Percentiles rank a stretch among this genome's conserved stretches.
phyloP scores from a whole-genome alignment of 805 yeast genomes.

The Suhomyces kilbournensis region DNA sequence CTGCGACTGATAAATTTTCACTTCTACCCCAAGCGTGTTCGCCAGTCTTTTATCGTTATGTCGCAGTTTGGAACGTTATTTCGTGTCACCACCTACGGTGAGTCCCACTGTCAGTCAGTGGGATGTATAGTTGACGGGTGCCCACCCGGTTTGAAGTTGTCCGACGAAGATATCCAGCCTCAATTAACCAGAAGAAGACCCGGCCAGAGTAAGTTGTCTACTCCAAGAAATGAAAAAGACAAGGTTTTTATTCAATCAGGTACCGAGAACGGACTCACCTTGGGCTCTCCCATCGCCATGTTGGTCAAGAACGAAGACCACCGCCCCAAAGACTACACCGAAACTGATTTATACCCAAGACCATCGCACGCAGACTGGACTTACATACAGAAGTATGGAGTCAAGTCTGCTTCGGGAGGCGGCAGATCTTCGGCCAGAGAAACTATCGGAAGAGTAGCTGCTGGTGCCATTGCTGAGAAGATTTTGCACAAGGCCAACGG shows the following conservation, averaged over 20 bases:
- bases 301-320: constrained; percentile 91
- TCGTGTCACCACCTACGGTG: constrained; percentile 93
- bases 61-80: constrained; percentile 42
- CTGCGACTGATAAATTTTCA: not conserved
- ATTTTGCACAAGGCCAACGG: constrained; percentile 69
- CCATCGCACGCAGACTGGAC: constrained; percentile 98
- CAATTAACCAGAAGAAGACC: constrained; percentile 97
- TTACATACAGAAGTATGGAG: constrained; percentile 84
- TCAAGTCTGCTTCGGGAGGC: constrained; percentile 94
- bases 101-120: constrained; percentile 94
- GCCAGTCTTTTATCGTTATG: constrained; percentile 19
- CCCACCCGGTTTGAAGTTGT: constrained; percentile 87
- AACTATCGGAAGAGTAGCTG: constrained; percentile 98
- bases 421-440: constrained; percentile 97
- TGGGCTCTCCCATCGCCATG: constrained; percentile 97
- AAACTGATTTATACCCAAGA: constrained; percentile 92
- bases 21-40: not conserved
- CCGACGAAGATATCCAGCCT: constrained; percentile 89
- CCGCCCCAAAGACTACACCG: constrained; percentile 93
- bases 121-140: constrained; percentile 99
- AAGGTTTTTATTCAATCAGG: constrained; percentile 91
- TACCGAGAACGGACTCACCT: constrained; percentile 82
- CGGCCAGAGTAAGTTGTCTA: constrained; percentile 87
- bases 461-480: constrained; percentile 97
- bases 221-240: constrained; percentile 96